A percentile compares a stretch with the other conserved stretches of the same genome.
Conservation (phyloP, 192 early-diverging fungal genomes). For the Backusella morwellensis region DNA sequence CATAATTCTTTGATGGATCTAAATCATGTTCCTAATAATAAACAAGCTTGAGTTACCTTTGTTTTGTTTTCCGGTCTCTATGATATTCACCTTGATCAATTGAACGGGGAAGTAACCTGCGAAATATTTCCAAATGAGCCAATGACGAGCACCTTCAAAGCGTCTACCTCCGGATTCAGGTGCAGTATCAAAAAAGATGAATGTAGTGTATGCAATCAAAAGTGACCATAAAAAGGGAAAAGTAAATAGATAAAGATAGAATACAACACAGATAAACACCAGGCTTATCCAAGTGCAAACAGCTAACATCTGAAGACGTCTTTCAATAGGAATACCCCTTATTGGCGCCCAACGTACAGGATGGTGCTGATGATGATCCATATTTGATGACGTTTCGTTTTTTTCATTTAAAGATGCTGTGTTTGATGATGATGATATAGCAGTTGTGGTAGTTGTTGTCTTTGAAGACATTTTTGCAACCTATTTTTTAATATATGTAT, state of each 20-base stretch:
- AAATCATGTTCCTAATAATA: constrained; percentile 66
- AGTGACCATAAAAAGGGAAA: constrained; percentile 54
- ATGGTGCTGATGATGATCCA: not conserved
- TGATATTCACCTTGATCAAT: constrained; percentile 58
- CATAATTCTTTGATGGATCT: constrained; percentile 81
- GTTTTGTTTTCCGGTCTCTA: not conserved
- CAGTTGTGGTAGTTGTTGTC: not conserved
- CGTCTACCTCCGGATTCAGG: constrained; percentile 80
- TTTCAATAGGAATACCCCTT: constrained; percentile 52
- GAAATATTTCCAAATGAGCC: constrained; percentile 73
- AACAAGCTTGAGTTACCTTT: too few species aligned
- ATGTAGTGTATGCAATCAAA: constrained; percentile 75
- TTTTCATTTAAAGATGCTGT: not conserved
- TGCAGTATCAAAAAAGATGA: constrained; percentile 68
- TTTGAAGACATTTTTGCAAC: constrained; percentile 3
- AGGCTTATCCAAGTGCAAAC: constrained; percentile 62
- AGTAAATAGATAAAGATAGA: constrained; percentile 65
- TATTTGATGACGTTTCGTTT: not conserved
- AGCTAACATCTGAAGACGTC: constrained; percentile 66
- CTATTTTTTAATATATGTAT: not conserved
- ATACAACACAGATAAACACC: constrained; percentile 47
- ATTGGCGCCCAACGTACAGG: constrained; percentile 60
- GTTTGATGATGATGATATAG: not conserved
- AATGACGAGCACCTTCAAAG: constrained; percentile 44
- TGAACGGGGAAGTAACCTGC: constrained; percentile 78